A percentile compares a stretch with the other conserved stretches of the same genome.
phyloP scores from a whole-genome alignment of 2,329 filamentous ascomycete genomes.

The Paecilomyces sp. region DNA sequence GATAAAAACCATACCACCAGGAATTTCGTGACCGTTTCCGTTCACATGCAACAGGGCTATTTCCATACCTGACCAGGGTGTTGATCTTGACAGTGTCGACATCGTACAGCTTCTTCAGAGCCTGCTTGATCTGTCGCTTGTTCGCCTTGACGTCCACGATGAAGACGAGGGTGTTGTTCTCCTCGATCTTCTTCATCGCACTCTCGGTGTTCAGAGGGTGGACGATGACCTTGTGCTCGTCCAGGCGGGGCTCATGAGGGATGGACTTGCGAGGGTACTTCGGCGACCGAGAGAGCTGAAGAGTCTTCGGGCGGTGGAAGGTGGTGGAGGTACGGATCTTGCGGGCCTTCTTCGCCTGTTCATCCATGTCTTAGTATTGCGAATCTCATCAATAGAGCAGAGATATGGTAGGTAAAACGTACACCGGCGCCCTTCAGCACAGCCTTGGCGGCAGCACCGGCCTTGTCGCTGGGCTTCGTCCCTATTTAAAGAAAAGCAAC shows the following conservation, averaged over 20 bases:
- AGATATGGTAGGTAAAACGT: constrained; percentile 43
- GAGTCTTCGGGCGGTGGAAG: constrained; percentile 98
- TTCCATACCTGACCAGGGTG: constrained; percentile 81
- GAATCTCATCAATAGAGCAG: constrained; percentile 40
- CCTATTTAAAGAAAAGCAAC: constrained; percentile 8
- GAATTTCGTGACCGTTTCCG: not conserved
- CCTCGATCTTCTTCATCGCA: constrained; percentile 99
- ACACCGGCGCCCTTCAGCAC: constrained; percentile 94
- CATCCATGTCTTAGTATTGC: constrained; percentile 18
- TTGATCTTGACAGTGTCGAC: constrained; percentile 99
- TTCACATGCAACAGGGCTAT: not conserved
- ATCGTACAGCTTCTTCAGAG: constrained; percentile 98
- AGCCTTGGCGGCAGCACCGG: constrained; percentile 89
- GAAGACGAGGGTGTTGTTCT: constrained; percentile 99
- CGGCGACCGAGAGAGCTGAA: constrained; percentile 79
- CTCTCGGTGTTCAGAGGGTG: constrained; percentile 99
- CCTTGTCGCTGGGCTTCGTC: constrained; percentile 65
- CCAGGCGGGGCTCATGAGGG: constrained; percentile 80
- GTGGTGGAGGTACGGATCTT: constrained; percentile 89
- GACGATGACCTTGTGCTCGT: constrained; percentile 95
- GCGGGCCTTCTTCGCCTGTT: constrained; percentile 74
- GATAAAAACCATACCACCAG: constrained; percentile 6
- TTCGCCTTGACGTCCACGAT: constrained; percentile 96
- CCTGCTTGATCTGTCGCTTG: constrained; percentile 98
- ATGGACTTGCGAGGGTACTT: constrained; percentile 98